Evolutionary conservation across 176 grass and related monocot species (phyloP), one percentile per base, ranked within the genome.

Genomic region (Stipa capillata): DNA sequence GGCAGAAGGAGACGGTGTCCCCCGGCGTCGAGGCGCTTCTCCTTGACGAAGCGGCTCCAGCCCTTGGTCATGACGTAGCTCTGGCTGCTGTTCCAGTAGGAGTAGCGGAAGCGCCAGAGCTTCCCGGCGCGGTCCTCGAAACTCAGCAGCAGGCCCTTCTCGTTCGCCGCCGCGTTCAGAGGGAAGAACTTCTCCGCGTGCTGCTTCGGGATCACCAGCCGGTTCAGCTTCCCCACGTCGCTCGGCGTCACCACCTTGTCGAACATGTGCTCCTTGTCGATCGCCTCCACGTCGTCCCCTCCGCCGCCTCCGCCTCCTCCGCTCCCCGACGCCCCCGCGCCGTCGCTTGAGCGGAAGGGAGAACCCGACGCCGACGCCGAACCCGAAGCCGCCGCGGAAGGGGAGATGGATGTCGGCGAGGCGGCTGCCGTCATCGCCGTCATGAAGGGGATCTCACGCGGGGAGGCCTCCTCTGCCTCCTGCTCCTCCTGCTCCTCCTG

Each of bases 51-150:
- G 25, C 94, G 91, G 91, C 94, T 97, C 94, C 94, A 97, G 4
- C 94, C 94, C 50, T 97, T 97, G 73, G 94, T 97, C 91, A 97
- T 94, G 60, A 97, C 94, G 85, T 97, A 97, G 87, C 94, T 97
- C 94, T 97, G 94, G 85, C 94, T 97, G 89, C 94, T 97, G 86
- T 97, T 97, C 94, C 94, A 97, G 83, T 97, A 97, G 71, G 94
- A 97, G 86, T 97, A 97, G 73, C 94, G 94, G 86, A 97, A 97
- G 52, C 91, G 86, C 94, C 94, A 97, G 72, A 88, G 91, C 88
- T 97, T 97, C 20, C 91, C 94, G 4, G 82, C 86, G 21, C 85
- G 87, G 84, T 97, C 94, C 84, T 97, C 91, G 66, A 70, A 70
- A 42, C 66, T 70, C 41, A 70, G 86, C 65, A 97, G 85, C 2